A percentile compares a stretch with the other conserved stretches of the same genome.
These are phyloP conservation scores for Magnusiomyces tetraspermus DNA, from an alignment of 1,139 yeast species.

Conservation along the genomic window DNA sequence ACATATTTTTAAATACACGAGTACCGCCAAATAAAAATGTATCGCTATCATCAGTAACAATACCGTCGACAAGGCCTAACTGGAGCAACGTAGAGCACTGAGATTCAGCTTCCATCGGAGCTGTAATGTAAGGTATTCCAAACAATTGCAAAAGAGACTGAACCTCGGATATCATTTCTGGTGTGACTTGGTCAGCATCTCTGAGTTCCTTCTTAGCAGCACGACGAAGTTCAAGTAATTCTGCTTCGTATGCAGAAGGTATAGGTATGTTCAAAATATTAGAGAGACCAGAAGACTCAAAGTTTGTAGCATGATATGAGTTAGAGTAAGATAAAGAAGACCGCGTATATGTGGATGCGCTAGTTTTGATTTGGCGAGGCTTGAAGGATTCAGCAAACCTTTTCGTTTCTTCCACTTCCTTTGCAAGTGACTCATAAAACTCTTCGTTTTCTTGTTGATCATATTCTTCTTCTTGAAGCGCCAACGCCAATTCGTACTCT, in stretches of 20 bases:
- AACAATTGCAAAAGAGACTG: slow-evolving; percentile 77
- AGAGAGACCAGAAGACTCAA: background rate
- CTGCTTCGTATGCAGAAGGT: slow-evolving; percentile 40
- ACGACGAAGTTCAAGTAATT: slow-evolving; percentile 41
- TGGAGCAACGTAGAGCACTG: slow-evolving; percentile 76
- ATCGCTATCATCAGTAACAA: slow-evolving; percentile 95
- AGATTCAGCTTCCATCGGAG: slow-evolving; percentile 98
- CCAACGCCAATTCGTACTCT: slow-evolving; percentile 18
- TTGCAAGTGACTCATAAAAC: slow-evolving; percentile 48
- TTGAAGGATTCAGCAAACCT: slow-evolving; percentile 46
- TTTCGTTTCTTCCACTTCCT: slow-evolving; percentile 66
- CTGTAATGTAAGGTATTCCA: slow-evolving; percentile 89
- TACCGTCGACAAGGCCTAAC: slow-evolving; percentile 78
- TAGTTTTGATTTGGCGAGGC: slow-evolving; percentile 15
- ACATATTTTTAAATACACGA: slow-evolving; percentile 81
- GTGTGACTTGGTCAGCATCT: slow-evolving; percentile 87
- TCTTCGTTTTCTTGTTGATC: slow-evolving; percentile 71
- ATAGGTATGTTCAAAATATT: background rate
- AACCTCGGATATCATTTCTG: slow-evolving; percentile 77
- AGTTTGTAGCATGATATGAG: background rate
- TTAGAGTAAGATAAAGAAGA: background rate
- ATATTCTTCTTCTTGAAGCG: slow-evolving; percentile 34
- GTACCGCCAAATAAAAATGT: slow-evolving; percentile 91
- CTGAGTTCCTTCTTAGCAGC: slow-evolving; percentile 61
- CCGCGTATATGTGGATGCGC: background rate